Base-by-base conservation (phyloP, 2,329 filamentous ascomycete species). In the Hymenoscyphus albidus region DNA sequence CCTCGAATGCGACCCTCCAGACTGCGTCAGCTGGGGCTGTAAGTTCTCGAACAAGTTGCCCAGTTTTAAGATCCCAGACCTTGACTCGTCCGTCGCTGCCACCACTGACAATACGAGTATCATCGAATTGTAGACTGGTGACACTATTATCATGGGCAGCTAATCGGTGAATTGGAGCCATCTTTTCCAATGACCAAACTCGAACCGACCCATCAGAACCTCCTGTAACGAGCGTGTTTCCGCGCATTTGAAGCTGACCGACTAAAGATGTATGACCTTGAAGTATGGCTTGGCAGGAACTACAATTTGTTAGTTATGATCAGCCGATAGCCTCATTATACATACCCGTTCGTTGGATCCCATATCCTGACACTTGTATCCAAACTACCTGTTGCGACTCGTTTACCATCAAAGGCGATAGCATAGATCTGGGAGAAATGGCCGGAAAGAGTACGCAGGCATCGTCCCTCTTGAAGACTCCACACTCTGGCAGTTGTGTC, bases 381-480 rank as follows among this genome's bases (percentile, higher is more conserved):
- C 67, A 99, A 81, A 77, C 93, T 97, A 61, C 95, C 95, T 10
- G 95, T 99, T 42, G 96, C 94, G 64, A 99, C 93, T 68, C 93
- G 86, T 70, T 89, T 88, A 48, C 95, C 95, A 75, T 99, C 95
- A 77, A 98, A 99, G 1, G 95, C 95, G 75, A 99, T 96, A 22
- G 95, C 95, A 76, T 99, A 99, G 65, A 99, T 99, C 76, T 99
- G 95, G 75, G 94, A 98, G 78, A 97, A 99, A 78, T 99, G 95
- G 0, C 95, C 95, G 56, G 90, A 88, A 48, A 99, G 82, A 0
- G 93, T 97, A 70, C 94, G 89, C 62, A 98, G 80, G 76, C 95
- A 99, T 68, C 92, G 88, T 38, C 95, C 95, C 78, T 97, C 92
- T 1, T 92, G 96, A 61, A 99, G 98, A 77, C 92, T 97, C 95